phyloP scores from a whole-genome alignment of 208 protist species.

The Novymonas esmeraldas region DNA sequence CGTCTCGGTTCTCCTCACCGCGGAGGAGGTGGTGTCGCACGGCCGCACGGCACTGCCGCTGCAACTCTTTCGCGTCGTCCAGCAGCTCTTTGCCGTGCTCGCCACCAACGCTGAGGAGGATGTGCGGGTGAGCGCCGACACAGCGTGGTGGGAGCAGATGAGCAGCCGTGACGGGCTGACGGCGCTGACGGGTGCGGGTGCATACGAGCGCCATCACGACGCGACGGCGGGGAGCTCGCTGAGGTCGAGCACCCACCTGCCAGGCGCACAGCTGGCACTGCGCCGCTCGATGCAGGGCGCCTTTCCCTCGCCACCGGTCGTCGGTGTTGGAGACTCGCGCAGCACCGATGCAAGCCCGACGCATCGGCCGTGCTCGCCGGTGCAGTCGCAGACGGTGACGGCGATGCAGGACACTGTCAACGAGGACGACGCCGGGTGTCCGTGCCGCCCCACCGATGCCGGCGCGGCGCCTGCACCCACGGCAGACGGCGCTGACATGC shows the following conservation, averaged over 20 bases:
- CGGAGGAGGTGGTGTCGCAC: slow-evolving; percentile 55
- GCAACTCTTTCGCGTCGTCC: slow-evolving; percentile 66
- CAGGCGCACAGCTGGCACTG: slow-evolving; percentile 18
- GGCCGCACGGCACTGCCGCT: slow-evolving; percentile 58
- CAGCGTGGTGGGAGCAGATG: slow-evolving; percentile 32
- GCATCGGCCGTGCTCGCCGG: no score
- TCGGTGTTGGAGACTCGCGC: background rate
- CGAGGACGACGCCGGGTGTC: no score
- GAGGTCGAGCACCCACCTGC: background rate
- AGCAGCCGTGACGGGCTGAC: slow-evolving; percentile 10
- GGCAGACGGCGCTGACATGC: no score
- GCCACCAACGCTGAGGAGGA: slow-evolving; percentile 71
- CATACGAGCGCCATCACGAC: background rate
- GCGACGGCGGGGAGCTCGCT: background rate
- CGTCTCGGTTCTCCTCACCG: slow-evolving; percentile 40
- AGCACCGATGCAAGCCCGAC: no score
- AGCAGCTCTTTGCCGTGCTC: slow-evolving; percentile 75
- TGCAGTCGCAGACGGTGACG: no score
- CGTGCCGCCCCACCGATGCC: no score
- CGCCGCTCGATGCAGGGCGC: slow-evolving; percentile 23
- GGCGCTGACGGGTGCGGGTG: background rate
- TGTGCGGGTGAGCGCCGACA: slow-evolving; percentile 35
- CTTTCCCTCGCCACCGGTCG: slow-evolving; percentile 3
- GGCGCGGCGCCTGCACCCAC: no score
- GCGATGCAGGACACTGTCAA: no score